These are phyloP conservation scores for Moricandia arvensis DNA, from an alignment of 345 rosid genomes.

Conservation along the genomic window DNA sequence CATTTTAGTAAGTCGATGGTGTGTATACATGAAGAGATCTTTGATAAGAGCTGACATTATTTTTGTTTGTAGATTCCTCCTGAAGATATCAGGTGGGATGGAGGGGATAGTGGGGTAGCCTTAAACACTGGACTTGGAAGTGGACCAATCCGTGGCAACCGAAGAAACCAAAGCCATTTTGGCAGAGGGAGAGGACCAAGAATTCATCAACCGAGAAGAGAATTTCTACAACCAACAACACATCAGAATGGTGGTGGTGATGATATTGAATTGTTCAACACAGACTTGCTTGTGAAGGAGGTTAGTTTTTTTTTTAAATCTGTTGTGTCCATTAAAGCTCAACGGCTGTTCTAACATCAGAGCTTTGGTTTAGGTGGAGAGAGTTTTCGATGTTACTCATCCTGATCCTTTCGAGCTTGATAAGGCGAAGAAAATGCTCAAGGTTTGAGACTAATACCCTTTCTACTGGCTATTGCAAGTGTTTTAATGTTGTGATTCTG, in stretches of 20 bases:
- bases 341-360: constrained; percentile 8
- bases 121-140: constrained; percentile 49
- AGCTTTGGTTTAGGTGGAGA: constrained; percentile 67
- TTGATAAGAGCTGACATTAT: not conserved
- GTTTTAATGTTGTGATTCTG: not conserved
- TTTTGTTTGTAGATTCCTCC: constrained; percentile 60
- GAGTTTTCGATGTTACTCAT: constrained; percentile 57
- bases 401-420: constrained; percentile 87
- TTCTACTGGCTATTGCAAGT: not conserved
- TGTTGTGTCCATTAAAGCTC: not conserved
- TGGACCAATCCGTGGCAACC: constrained; percentile 51
- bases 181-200: constrained; percentile 64
- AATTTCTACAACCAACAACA: constrained; percentile 33
- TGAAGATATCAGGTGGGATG: constrained; percentile 89
- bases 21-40: not conserved
- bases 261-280: constrained; percentile 79
- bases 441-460: constrained; percentile 45
- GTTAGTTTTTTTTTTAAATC: constrained; percentile 29
- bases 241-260: constrained; percentile 70
- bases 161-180: constrained; percentile 46
- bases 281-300: constrained; percentile 85
- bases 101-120: constrained; percentile 59
- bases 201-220: constrained; percentile 57
- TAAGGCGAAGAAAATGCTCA: constrained; percentile 84
- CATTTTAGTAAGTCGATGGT: constrained; percentile 39